These are phyloP conservation scores for Barnettozyma californica DNA, from an alignment of 805 yeast genomes.

Conservation along the genomic window DNA sequence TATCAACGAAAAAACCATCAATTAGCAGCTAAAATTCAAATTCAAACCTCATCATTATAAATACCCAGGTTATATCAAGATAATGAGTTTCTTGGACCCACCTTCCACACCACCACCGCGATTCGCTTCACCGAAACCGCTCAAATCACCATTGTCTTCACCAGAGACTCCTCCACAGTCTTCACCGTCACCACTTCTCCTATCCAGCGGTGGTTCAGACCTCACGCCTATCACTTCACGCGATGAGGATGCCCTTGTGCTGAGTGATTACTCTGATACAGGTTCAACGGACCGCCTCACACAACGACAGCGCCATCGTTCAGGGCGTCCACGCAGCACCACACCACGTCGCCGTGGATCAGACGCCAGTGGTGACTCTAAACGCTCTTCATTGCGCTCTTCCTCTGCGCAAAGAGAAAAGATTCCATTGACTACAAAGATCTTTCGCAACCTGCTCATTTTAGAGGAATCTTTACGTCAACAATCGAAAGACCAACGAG, in stretches of 20 bases:
- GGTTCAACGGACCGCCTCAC: slow-evolving; percentile 20
- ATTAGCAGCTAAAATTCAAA: no score
- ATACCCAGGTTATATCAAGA: background rate
- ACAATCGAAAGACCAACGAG: slow-evolving; percentile 70
- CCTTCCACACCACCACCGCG: background rate
- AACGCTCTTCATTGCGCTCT: slow-evolving; percentile 21
- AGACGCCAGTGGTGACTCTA: slow-evolving; percentile 23
- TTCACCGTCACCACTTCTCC: slow-evolving; percentile 21
- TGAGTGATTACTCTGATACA: slow-evolving; percentile 27
- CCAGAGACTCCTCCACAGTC: background rate
- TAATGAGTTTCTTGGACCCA: background rate
- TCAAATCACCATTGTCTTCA: background rate
- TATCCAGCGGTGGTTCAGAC: slow-evolving; percentile 15
- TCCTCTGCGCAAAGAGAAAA: slow-evolving; percentile 20
- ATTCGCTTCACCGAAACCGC: background rate
- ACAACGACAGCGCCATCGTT: slow-evolving; percentile 2
- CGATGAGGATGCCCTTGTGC: slow-evolving; percentile 25
- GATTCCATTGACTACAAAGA: slow-evolving; percentile 56
- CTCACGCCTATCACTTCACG: slow-evolving; percentile 25
- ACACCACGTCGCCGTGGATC: slow-evolving; percentile 20
- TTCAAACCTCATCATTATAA: background rate
- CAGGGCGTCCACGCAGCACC: slow-evolving; percentile 5
- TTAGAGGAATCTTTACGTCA: slow-evolving; percentile 81
- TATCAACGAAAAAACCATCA: background rate
- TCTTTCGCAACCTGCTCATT: slow-evolving; percentile 75